Evolutionary conservation across 805 yeast genomes (phyloP).

Genomic region (Pichia ethanolica): DNA sequence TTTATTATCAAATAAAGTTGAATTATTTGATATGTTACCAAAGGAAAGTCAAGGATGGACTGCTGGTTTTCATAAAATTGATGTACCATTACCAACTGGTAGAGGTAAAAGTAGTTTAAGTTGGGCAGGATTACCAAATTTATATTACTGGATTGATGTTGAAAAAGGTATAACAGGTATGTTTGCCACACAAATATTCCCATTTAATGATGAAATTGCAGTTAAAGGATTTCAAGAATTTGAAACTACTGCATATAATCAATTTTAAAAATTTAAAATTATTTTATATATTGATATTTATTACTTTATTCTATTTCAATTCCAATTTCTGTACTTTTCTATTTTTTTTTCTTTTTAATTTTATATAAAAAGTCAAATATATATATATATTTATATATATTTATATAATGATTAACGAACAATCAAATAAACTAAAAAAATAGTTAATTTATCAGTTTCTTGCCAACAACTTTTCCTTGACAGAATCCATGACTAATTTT

Average conservation of each 20-base stretch:
- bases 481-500: slow-evolving; percentile 61
- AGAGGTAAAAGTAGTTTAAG: background rate
- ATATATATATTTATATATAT: too few species aligned
- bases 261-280: too few species aligned
- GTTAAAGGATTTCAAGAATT: background rate
- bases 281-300: too few species aligned
- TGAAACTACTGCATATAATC: slow-evolving; percentile 2
- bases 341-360: too few species aligned
- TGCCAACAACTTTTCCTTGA: slow-evolving; percentile 17
- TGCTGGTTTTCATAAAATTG: slow-evolving; percentile 4
- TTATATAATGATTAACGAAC: too few species aligned
- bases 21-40: background rate
- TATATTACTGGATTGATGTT: slow-evolving; percentile 8
- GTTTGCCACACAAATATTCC: slow-evolving; percentile 7
- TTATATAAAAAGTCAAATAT: too few species aligned
- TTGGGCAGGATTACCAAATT: slow-evolving; percentile 6
- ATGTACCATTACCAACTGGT: slow-evolving; percentile 4
- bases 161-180: slow-evolving; percentile 3
- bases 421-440: too few species aligned
- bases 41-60: slow-evolving; percentile 6
- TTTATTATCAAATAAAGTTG: background rate
- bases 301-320: too few species aligned
- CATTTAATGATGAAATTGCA: background rate
- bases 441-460: background rate
- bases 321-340: too few species aligned